Base-by-base conservation (phyloP, 257 asterid species). In the Solanum sparsipilum region DNA sequence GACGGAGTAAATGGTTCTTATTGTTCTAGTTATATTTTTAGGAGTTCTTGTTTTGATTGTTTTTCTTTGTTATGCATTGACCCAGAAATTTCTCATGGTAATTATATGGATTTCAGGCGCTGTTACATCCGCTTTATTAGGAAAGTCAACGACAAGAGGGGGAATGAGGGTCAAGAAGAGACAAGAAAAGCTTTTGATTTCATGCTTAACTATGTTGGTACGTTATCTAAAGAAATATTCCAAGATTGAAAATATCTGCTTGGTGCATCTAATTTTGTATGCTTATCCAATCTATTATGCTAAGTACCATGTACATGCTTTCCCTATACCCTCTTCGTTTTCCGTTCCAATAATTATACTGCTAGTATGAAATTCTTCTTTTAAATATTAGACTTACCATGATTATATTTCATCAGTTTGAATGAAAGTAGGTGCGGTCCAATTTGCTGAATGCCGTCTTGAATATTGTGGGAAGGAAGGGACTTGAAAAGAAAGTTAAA, bases 111-210 rank as follows among this genome's bases (percentile, higher is more conserved):
- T 83, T 92, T 90, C 93, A 97, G 99, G 99, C 96, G 98, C 84
- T 95, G 99, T 91, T 97, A 97, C 91, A 97, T 97, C 87, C 98
- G 96, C 63, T 97, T 95, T 91, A 94, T 97, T 86, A 93, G 98
- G 90, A 97, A 95, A 88, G 93, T 95, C 85, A 94, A 97, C 87
- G 99, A 95, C 78, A 96, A 92, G 91, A 96, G 92, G 92, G 99
- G 99, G 87, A 84, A 91, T 60, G 98, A 97, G 89, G 97, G 98
- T 48, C 99, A 93, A 88, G 98, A 95, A 90, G 99, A 97, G 94
- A 96, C 98, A 25, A 95, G 93, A 86, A 97, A 94, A 89, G 99
- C 99, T 92, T 97, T 88, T 93, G 99, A 97, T 88, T 97, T 96
- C 93, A 96, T 94, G 99, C 97, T 97, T 90, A 92, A 93, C 90